Evolutionary conservation across 78 protist species (phyloP), one percentile per base, ranked within the genome.

Genomic region (Planoprotostelium fungivorum): DNA sequence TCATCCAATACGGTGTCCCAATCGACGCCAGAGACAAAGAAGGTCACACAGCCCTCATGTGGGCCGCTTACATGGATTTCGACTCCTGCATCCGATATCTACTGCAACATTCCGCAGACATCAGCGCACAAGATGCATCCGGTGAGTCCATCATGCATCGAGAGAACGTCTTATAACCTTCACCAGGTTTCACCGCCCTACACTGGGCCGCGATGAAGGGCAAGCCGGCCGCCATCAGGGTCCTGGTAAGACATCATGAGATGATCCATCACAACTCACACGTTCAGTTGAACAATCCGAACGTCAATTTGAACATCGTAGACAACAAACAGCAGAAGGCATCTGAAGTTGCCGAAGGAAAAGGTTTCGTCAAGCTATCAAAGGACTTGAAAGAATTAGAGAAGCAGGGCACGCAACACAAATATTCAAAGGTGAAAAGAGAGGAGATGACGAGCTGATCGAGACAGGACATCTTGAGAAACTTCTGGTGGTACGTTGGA

Each of bases 41-140:
- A 37, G 93, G 92, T 34, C 92, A 91, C 73, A 95, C 97, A 0
- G 10, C 97, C 0, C 92, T 95, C 5, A 85, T 86, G 31, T 91
- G 94, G 95, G 96, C 96, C 0, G 94, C 97, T 0, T 94, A 86
- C 85, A 89, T 92, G 63, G 97, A 96, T 36, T 93, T 91, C 83
- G 39, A 63, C 25, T 89, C 86, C 73, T 16, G 93, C 10, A 0
- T 92, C 34, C 35, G 86, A 1, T 89, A 38, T n/a, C 38, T 95
- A 0, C 88, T 93, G 0, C 38, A 94, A 39, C 86, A 88, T 28
- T 94, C 96, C 63, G 96, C 96, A 9, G 90, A 90, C 35, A 28
- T 89, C 1, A 29, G 85, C 36, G 38, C 93, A 1, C 35, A 87
- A 5, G 94, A 91, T 51, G 16, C 5, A 5, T 5, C 73, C 5